Conservation (phyloP, 2,329 filamentous ascomycete genomes). For the Ciborinia camelliae region DNA sequence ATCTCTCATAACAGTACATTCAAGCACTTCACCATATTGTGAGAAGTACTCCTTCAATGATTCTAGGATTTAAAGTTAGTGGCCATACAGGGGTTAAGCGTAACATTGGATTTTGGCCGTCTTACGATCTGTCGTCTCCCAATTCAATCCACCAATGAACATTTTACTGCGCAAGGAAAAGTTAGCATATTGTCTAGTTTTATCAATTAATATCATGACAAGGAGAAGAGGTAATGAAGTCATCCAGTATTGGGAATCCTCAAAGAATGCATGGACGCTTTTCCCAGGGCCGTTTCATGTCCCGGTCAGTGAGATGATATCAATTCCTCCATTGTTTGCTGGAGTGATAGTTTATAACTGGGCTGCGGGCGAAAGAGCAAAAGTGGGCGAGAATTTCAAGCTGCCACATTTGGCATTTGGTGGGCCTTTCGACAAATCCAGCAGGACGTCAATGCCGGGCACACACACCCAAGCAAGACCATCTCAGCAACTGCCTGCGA, state of each 20-base stretch:
- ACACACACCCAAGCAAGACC: slow-evolving; percentile 14
- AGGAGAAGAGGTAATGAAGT: slow-evolving; percentile 20
- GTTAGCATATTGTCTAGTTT: slow-evolving; percentile 27
- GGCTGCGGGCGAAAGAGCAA: slow-evolving; percentile 15
- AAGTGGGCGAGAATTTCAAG: slow-evolving; percentile 7
- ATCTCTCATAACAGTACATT: slow-evolving; percentile 99
- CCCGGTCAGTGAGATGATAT: slow-evolving; percentile 1
- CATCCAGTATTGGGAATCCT: neutral
- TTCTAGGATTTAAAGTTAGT: slow-evolving; percentile 53
- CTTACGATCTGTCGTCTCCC: slow-evolving; percentile 97
- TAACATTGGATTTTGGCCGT: slow-evolving; percentile 6
- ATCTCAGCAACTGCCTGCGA: slow-evolving; percentile 21
- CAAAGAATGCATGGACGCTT: slow-evolving; percentile 1
- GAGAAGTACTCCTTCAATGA: slow-evolving; percentile 96
- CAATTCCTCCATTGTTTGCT: neutral
- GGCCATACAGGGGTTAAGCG: neutral
- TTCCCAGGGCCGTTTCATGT: neutral
- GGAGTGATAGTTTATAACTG: slow-evolving; percentile 7
- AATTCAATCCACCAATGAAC: slow-evolving; percentile 98
- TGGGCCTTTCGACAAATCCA: slow-evolving; percentile 10
- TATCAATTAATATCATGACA: slow-evolving; percentile 10
- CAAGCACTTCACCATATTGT: slow-evolving; percentile 93
- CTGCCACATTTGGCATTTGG: slow-evolving; percentile 11
- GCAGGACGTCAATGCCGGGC: slow-evolving; percentile 7
- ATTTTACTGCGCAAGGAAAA: slow-evolving; percentile 70